phyloP scores from a whole-genome alignment of 148 eudicot genomes.

The Persicaria tinctoria region DNA sequence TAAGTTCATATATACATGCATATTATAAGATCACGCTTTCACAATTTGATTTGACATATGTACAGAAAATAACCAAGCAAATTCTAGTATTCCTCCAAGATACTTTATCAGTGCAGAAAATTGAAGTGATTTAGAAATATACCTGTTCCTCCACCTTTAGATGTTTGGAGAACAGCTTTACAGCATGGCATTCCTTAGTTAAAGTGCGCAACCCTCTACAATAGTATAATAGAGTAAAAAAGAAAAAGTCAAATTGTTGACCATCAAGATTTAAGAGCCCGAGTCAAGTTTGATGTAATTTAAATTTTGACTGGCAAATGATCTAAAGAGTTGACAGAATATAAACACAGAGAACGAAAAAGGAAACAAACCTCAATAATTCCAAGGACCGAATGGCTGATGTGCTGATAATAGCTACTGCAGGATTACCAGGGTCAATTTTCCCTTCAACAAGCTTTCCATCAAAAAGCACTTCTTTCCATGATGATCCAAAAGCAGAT shows the following conservation, averaged over 20 bases:
- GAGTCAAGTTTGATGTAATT: not conserved
- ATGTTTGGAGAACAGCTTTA: conserved; percentile 92
- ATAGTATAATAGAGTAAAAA: not conserved
- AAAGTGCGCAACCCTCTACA: conserved; percentile 69
- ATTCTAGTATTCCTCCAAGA: not conserved
- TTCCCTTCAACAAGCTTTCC: conserved; percentile 51
- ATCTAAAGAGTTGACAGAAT: not conserved
- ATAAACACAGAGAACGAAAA: not conserved
- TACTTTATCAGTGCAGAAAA: conserved; percentile 4
- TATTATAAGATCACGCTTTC: not conserved
- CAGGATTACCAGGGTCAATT: conserved; percentile 79
- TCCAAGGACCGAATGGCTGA: conserved; percentile 88
- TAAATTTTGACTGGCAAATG: not conserved
- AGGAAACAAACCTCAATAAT: conserved; percentile 52
- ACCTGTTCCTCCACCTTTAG: conserved; percentile 97
- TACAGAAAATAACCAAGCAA: not conserved
- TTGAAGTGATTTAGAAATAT: conserved; percentile 12
- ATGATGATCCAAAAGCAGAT: conserved; percentile 57
- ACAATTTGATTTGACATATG: not conserved
- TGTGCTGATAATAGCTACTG: conserved; percentile 60
- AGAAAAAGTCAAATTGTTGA: not conserved
- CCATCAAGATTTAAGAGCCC: not conserved
- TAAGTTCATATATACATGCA: not conserved
- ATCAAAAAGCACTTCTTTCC: conserved; percentile 68
- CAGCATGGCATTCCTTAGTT: conserved; percentile 77